A percentile compares a stretch with the other conserved stretches of the same genome.
Conservation (phyloP, 352 stramenopile genomes). For the Phytophthora multivora region DNA sequence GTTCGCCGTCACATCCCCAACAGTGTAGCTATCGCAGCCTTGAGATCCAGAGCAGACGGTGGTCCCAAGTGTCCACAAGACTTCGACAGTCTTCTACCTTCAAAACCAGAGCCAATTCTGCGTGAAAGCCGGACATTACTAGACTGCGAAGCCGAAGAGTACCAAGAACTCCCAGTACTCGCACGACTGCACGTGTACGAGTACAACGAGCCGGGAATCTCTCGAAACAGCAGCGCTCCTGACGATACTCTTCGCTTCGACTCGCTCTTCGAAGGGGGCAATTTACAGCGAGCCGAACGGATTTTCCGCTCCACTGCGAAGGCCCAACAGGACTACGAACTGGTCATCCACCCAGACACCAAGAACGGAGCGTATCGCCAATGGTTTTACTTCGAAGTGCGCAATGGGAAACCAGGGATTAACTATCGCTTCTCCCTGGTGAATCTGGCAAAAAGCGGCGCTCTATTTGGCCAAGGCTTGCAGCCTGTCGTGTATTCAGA, state of each 20-base stretch:
- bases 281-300: slow-evolving; percentile 64
- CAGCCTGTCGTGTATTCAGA: slow-evolving; percentile 84
- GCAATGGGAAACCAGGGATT: slow-evolving; percentile 52
- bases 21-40: background rate
- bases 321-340: slow-evolving; percentile 68
- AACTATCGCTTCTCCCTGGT: slow-evolving; percentile 75
- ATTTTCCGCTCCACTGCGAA: slow-evolving; percentile 39
- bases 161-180: slow-evolving; percentile 34
- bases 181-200: slow-evolving; percentile 63
- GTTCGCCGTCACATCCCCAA: slow-evolving; percentile 46
- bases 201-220: slow-evolving; percentile 67
- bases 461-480: slow-evolving; percentile 81
- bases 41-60: background rate
- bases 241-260: slow-evolving; percentile 74
- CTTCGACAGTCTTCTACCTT: slow-evolving; percentile 5
- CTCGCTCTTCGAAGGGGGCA: slow-evolving; percentile 80
- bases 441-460: slow-evolving; percentile 84
- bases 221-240: slow-evolving; percentile 32
- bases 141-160: slow-evolving; percentile 40
- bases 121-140: slow-evolving; percentile 44
- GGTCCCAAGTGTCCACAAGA: background rate
- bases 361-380: slow-evolving; percentile 87
- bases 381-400: slow-evolving; percentile 92
- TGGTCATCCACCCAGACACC: slow-evolving; percentile 75
- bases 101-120: slow-evolving; percentile 50